phyloP scores from a whole-genome alignment of 768 basidiomycete genomes.

The Stropharia rugosoannulata region DNA sequence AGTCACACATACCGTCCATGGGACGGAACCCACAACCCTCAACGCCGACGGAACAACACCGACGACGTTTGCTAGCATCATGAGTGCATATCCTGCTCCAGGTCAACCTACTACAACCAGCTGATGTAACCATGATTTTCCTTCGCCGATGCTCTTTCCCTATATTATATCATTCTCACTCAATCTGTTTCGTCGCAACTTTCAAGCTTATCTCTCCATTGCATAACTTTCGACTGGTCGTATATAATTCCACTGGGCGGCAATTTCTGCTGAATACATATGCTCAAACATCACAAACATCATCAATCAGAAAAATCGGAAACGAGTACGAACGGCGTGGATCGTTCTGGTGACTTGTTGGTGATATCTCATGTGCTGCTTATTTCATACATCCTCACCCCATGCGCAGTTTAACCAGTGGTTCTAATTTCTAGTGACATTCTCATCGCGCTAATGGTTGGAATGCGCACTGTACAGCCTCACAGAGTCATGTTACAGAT shows the following conservation, averaged over 20 bases:
- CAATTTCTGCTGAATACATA: background rate
- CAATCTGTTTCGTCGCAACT: background rate
- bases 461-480: no score
- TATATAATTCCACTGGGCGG: background rate
- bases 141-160: background rate
- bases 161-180: conserved; percentile 1
- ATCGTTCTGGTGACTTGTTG: background rate
- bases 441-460: no score
- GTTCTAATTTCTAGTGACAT: no score
- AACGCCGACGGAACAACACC: conserved; percentile 19
- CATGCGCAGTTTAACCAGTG: no score
- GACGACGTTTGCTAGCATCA: conserved; percentile 64
- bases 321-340: background rate
- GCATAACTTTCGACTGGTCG: conserved; percentile 3
- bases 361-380: no score
- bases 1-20: conserved; percentile 7
- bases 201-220: background rate
- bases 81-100: conserved; percentile 62
- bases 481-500: no score
- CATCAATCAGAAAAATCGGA: background rate
- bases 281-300: background rate
- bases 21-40: background rate
- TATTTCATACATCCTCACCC: no score
- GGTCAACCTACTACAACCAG: conserved; percentile 5
- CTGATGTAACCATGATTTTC: background rate